Conservation (phyloP, 495 filamentous ascomycete genomes). For the Talaromyces stipitatus region DNA sequence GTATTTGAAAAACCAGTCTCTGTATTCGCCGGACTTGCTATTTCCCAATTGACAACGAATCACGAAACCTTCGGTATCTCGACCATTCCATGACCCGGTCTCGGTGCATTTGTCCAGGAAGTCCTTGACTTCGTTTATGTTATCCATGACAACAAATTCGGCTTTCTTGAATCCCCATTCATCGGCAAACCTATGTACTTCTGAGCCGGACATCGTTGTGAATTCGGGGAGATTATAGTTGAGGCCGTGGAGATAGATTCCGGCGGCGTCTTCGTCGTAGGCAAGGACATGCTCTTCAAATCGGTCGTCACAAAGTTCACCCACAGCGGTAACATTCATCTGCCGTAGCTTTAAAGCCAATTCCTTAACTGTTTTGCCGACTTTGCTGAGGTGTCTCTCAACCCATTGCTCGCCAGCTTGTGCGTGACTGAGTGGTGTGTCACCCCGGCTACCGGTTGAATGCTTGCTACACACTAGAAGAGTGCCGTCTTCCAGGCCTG, state of each 20-base stretch:
- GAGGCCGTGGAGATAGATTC: constrained; percentile 91
- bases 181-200: constrained; percentile 83
- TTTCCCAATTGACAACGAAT: constrained; percentile 73
- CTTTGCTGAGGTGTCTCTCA: constrained; percentile 62
- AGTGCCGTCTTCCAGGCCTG: constrained; percentile 77
- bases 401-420: constrained; percentile 78
- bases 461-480: constrained; percentile 97
- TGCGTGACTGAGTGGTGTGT: constrained; percentile 71
- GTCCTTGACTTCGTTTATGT: constrained; percentile 59
- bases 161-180: constrained; percentile 91
- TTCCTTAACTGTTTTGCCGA: constrained; percentile 70
- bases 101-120: constrained; percentile 82
- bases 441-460: constrained; percentile 71
- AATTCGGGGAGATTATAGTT: constrained; percentile 91
- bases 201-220: constrained; percentile 66
- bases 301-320: constrained; percentile 89
- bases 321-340: constrained; percentile 87
- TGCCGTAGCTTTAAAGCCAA: constrained; percentile 65
- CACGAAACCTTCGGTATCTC: constrained; percentile 95
- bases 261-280: constrained; percentile 75
- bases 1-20: constrained; percentile 99
- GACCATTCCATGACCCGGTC: constrained; percentile 77
- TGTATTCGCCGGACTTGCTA: constrained; percentile 40
- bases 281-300: constrained; percentile 97
- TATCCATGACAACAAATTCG: constrained; percentile 68